Evolutionary conservation across 106 monocot genomes (phyloP), one percentile per base, ranked within the genome.

Genomic region (Allium cepa): DNA sequence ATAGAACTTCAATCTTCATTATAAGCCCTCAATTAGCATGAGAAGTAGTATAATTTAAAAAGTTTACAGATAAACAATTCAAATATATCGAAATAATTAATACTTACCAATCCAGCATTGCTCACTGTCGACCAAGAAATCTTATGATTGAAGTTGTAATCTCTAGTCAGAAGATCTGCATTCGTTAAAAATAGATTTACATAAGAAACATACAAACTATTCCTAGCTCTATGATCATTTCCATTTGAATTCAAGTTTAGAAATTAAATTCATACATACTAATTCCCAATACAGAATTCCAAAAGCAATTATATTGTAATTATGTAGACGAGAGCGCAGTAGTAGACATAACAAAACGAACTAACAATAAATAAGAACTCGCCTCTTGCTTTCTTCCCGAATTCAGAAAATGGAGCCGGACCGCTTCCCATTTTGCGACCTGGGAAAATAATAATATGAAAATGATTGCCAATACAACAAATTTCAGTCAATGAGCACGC

Each of bases 91-190:
- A 14, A 8, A 75, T 64, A 70, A 13, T 26, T 49, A 18, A 53
- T 55, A 64, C 80, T 73, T 72, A 90, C 90, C 80, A 90, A 56
- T 64, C 83, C 86, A 67, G 68, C 56, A 62, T 66, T 50, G 60
- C 73, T 79, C 47, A 58, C 51, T 47, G 76, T 67, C 50, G 78
- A 62, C 11, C 82, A 66, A 51, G 76, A 75, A 59, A 86, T 83
- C 16, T 86, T 90, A 22, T 90, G 71, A 46, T 90, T 73, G 47
- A 83, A 90, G 65, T 83, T 78, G 75, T 86, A 90, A 57, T 86
- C 90, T 64, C 79, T 90, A 57, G 80, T 77, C 68, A 90, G 72
- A 76, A 90, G 86, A 90, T 90, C 90, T 90, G 86, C 80, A 78
- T 26, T 22, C 5, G 1, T 22, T 5, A 71, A 53, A 50, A 7